Conservation (phyloP, 352 stramenopile species). For the Globisporangium okanoganense region DNA sequence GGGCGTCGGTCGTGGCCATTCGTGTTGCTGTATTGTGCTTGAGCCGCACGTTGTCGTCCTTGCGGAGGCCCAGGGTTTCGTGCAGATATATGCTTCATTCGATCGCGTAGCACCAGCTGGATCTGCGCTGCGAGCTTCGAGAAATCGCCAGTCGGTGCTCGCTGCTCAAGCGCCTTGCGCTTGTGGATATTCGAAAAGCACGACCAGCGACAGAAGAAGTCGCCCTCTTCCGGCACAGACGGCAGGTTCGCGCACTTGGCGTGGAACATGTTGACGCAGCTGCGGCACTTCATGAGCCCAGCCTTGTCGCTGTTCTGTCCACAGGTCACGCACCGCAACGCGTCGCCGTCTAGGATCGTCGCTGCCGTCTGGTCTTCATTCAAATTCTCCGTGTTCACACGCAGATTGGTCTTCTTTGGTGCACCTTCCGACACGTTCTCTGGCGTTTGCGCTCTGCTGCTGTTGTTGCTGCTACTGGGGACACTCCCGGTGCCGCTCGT, state of each 20-base stretch:
- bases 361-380: background rate
- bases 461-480: background rate
- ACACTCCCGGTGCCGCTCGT: background rate
- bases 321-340: conserved; percentile 16
- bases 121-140: conserved; percentile 42
- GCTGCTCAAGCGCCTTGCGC: conserved; percentile 15
- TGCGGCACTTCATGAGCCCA: conserved; percentile 51
- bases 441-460: conserved; percentile 6
- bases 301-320: conserved; percentile 3
- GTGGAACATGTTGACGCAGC: conserved; percentile 54
- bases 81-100: background rate
- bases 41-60: background rate
- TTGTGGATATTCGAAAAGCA: conserved; percentile 58
- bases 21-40: background rate
- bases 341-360: background rate
- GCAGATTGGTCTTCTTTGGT: conserved; percentile 1
- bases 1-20: conserved; percentile 4
- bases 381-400: background rate
- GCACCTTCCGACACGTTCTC: background rate
- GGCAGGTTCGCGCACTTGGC: conserved; percentile 59
- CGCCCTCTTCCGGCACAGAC: conserved; percentile 54
- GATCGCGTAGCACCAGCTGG: conserved; percentile 28
- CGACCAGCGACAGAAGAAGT: conserved; percentile 60
- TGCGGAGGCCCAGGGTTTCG: background rate
- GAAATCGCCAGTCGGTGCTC: conserved; percentile 27